Evolutionary conservation across 495 filamentous ascomycete genomes (phyloP).

Genomic region (Cercophora newfieldiana): DNA sequence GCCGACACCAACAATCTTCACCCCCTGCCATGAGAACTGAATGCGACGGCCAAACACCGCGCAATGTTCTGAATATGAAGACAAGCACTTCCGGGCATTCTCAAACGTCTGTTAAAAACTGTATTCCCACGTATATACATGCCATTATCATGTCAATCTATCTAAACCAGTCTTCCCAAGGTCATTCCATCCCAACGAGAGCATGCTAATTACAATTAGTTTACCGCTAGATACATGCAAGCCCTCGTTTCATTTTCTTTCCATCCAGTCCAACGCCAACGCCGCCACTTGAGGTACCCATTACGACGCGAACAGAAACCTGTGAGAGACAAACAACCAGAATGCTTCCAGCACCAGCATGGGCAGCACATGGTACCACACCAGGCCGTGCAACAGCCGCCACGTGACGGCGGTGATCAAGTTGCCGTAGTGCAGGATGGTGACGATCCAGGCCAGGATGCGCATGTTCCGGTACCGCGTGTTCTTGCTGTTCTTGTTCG

Average conservation of each 20-base stretch:
- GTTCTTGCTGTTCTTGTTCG: constrained; percentile 35
- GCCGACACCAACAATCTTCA: too few species aligned
- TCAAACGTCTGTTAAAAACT: too few species aligned
- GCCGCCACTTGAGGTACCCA: too few species aligned
- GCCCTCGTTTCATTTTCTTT: background rate
- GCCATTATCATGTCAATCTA: background rate
- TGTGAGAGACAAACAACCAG: constrained; percentile 28
- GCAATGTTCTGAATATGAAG: too few species aligned
- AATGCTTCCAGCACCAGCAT: constrained; percentile 30
- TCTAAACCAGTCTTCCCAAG: background rate
- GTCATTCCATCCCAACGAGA: background rate
- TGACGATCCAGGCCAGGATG: constrained; percentile 32
- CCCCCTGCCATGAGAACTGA: too few species aligned
- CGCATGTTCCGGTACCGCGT: constrained; percentile 37
- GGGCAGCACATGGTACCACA: constrained; percentile 34
- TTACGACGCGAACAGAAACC: constrained; percentile 30
- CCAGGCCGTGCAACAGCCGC: constrained; percentile 20
- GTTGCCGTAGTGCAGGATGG: constrained; percentile 24
- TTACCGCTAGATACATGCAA: background rate
- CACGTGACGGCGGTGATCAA: constrained; percentile 28
- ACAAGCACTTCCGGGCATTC: too few species aligned
- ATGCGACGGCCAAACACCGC: too few species aligned
- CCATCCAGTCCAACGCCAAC: background rate
- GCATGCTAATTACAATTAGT: background rate
- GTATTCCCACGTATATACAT: background rate